Base-by-base conservation (phyloP, 192 early-diverging fungal genomes). In the Coemansia sp. region DNA sequence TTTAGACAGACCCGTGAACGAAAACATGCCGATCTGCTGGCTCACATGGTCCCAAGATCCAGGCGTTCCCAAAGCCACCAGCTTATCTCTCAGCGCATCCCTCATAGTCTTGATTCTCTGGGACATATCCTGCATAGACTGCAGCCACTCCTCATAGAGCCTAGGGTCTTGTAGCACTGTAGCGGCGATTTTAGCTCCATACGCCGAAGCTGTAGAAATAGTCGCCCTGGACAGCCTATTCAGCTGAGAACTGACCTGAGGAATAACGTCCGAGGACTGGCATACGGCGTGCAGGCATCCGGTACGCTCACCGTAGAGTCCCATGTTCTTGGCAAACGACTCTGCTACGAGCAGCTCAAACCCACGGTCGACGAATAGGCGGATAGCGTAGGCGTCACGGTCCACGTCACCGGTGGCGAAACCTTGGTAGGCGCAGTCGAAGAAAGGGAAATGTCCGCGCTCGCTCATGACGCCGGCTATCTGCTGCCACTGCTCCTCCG, bases 361-460 rank as follows among this genome's bases (percentile, higher is more conserved):
- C 5, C 95, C 96, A 66, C 90, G 87, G 19, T 89, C 82, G 2
- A 94, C 94, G 88, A 99, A 99, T 77, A 95, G 92, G 17, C 97
- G 89, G 41, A 96, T 90, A 62, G 97, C 93, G 76, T 86, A 90
- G 31, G 97, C 95, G 84, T 99, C 97, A 50, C 87, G 75, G 73
- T 94, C 94, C 17, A 98, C 85, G 76, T 92, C 87, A 48, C 97
- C 97, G 10, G 91, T 93, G 29, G 96, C 96, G 76, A 99, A 99
- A 6, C 97, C 97, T 86, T 98, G 96, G 88, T 99, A 99, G 25
- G 97, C 97, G 78, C 91, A 95, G 80, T 99, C 97, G 70, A 99
- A 98, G 88, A 99, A 97, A 19, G 94, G 90, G 74, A 98, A 93
- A 73, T 94, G 95, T 68, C 92, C 91, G 64, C 85, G 77, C 75